Conservation (phyloP, 345 rosid genomes). For the Acer saccharum region DNA sequence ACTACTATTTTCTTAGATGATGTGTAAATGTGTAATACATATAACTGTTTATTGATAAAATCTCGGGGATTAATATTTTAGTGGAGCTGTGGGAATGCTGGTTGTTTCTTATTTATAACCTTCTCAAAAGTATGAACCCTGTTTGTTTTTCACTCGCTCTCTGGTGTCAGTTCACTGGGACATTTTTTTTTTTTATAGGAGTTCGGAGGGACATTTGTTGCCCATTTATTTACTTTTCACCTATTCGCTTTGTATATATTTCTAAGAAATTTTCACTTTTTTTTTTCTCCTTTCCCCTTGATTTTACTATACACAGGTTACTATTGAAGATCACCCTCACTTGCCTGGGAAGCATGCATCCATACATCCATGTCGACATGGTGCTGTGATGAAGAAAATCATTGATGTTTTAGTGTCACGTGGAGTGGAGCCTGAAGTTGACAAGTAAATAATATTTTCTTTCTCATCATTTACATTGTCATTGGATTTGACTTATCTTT, state of each 20-base stretch:
- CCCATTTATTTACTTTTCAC: background rate
- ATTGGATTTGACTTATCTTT: background rate
- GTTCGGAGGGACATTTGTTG: background rate
- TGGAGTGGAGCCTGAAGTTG: slow-evolving; percentile 99
- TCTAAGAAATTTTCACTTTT: background rate
- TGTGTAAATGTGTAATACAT: background rate
- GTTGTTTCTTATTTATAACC: background rate
- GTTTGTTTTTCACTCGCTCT: background rate
- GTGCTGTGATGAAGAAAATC: slow-evolving; percentile 99
- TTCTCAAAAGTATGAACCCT: background rate
- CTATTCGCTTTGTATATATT: background rate
- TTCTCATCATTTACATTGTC: background rate
- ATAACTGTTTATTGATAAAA: background rate
- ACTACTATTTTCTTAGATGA: background rate
- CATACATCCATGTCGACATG: slow-evolving; percentile 98
- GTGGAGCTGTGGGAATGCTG: background rate
- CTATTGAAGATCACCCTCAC: slow-evolving; percentile 98
- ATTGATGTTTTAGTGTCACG: slow-evolving; percentile 94
- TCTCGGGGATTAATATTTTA: background rate
- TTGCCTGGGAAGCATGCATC: slow-evolving; percentile 99
- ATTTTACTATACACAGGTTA: slow-evolving; percentile 53
- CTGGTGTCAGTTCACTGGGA: background rate
- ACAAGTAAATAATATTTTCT: slow-evolving; percentile 55
- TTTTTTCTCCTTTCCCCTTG: background rate
- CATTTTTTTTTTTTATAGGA: too few relatives aligned